These are phyloP conservation scores for Tremellales sp. DNA, from an alignment of 1,284 basidiomycete genomes.

Conservation along the genomic window DNA sequence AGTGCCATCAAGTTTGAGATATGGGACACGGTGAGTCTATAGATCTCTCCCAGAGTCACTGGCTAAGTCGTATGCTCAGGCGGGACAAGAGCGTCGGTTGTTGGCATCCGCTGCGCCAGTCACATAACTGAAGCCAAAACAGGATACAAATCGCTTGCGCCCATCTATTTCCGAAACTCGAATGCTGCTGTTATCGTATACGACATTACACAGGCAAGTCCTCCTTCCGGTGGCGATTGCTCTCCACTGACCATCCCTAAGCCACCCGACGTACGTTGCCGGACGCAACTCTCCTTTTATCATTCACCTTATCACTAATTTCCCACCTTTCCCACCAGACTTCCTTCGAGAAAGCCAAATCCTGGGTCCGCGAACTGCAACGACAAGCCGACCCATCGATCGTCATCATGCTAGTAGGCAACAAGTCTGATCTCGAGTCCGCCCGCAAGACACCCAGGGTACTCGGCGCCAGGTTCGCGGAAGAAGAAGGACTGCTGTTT, in stretches of 20 bases:
- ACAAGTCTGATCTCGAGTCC: conserved; percentile 83
- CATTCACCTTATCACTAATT: not conserved
- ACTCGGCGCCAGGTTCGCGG: conserved; percentile 87
- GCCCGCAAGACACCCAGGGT: conserved; percentile 69
- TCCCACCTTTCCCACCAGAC: conserved; percentile 30
- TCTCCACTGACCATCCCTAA: conserved; percentile 18
- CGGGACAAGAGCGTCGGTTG: conserved; percentile 47
- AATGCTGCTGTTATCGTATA: conserved; percentile 98
- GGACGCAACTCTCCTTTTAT: not conserved
- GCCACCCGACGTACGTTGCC: conserved; percentile 30
- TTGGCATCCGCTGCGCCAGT: not conserved
- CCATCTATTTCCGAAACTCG: conserved; percentile 98
- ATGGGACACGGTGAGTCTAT: conserved; percentile 60
- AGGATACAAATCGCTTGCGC: conserved; percentile 57
- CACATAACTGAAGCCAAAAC: conserved; percentile 2
- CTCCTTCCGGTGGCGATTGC: not conserved
- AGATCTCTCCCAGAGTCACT: not conserved
- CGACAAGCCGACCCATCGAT: conserved; percentile 96
- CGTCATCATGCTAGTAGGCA: conserved; percentile 91
- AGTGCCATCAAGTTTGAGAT: conserved; percentile 97
- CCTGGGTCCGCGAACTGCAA: conserved; percentile 94
- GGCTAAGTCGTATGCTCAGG: conserved; percentile 25
- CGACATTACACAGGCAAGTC: conserved; percentile 75
- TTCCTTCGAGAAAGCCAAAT: conserved; percentile 89
- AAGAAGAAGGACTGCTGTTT: conserved; percentile 94